These are phyloP conservation scores for Dacryopinax spathularia DNA, from an alignment of 768 basidiomycete genomes.

Conservation along the genomic window DNA sequence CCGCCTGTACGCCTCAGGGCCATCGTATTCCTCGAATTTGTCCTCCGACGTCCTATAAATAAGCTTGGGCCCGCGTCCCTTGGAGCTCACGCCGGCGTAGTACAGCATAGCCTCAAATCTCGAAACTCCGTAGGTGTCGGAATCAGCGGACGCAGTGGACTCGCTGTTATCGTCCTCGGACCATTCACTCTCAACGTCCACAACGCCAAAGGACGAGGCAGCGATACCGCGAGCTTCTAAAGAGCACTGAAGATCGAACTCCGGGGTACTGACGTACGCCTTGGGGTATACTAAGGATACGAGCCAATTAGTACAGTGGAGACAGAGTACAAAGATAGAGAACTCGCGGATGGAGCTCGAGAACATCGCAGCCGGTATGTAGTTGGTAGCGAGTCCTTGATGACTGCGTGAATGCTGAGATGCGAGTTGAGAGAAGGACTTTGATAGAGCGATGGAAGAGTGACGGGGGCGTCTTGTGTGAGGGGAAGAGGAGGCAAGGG, in stretches of 20 bases:
- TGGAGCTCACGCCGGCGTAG: conserved; percentile 23
- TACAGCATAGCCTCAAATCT: conserved; percentile 23
- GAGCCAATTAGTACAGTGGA: not conserved
- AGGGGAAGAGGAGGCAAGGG: no score
- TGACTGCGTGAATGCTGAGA: no score
- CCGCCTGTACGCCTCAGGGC: conserved; percentile 21
- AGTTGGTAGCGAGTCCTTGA: no score
- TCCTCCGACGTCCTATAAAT: conserved; percentile 27
- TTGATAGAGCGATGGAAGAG: no score
- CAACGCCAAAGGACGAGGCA: not conserved
- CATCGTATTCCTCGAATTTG: conserved; percentile 21
- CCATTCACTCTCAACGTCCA: not conserved
- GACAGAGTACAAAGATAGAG: no score
- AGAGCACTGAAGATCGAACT: not conserved
- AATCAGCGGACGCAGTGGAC: conserved; percentile 5
- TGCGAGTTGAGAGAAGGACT: no score
- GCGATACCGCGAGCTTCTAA: not conserved
- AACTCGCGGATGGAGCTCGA: no score
- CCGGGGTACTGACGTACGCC: not conserved
- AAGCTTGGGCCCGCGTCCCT: conserved; percentile 24
- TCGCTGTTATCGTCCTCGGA: not conserved
- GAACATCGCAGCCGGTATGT: no score
- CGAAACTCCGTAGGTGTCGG: conserved; percentile 16
- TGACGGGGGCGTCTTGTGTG: no score
- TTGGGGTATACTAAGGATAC: not conserved